These are phyloP conservation scores for Fusarium decemcellulare DNA, from an alignment of 2,329 filamentous ascomycete species.

Conservation along the genomic window DNA sequence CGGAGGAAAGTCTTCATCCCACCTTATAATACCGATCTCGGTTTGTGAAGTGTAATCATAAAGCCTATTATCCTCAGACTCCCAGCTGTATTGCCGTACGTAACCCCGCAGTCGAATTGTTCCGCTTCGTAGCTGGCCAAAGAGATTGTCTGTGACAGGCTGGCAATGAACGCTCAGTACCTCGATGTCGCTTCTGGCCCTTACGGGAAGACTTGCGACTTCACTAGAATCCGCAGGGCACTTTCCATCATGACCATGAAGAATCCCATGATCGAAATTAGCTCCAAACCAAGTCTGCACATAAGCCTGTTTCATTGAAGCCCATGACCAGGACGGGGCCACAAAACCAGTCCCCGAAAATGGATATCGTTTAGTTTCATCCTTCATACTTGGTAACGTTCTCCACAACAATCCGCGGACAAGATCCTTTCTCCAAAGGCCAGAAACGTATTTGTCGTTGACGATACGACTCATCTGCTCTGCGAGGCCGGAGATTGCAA, in stretches of 20 bases:
- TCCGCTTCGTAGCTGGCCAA: background rate
- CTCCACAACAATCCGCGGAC: background rate
- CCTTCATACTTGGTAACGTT: too few species aligned
- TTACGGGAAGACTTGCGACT: background rate
- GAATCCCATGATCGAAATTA: background rate
- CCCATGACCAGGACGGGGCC: conserved; percentile 1
- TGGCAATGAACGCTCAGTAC: background rate
- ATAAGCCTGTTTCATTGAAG: background rate
- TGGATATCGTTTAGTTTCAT: too few species aligned
- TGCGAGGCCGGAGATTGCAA: background rate
- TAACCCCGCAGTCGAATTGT: background rate
- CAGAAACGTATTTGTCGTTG: background rate
- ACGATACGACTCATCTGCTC: background rate
- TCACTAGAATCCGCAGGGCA: background rate
- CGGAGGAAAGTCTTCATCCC: background rate
- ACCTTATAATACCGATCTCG: background rate
- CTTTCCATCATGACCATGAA: background rate
- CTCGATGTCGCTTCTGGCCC: background rate
- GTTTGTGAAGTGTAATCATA: background rate
- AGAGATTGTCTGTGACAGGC: background rate
- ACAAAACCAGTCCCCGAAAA: too few species aligned
- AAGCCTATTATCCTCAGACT: background rate
- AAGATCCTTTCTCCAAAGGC: background rate
- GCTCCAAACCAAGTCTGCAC: background rate
- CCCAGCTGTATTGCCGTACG: background rate